Evolutionary conservation across 805 yeast species (phyloP), one percentile per base, ranked within the genome.

Genomic region (Candida glaebosa): DNA sequence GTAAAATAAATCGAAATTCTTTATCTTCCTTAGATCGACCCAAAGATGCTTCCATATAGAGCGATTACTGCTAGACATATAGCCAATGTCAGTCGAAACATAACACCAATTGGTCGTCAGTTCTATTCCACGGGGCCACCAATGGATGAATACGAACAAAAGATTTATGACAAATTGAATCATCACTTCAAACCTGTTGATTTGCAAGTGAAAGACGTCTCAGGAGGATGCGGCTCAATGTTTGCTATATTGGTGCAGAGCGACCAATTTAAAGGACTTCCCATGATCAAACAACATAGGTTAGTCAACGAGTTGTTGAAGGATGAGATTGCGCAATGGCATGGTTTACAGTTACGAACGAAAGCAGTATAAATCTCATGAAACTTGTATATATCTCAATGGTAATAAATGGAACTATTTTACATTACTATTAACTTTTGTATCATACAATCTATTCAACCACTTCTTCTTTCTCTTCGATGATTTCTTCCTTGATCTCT

Each of bases 221-320:
- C 93, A 19, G 98, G 72, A 15, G 99, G 99, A 1, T 93, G 99
- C 65, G 99, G 99, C 1, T 89, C 97, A 5, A 93, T 93, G 99
- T 93, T 88, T 65, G 88, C 96, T 37, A 91, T 93, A 38, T 67
- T 73, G 44, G 77, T 93, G 14, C 84, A 81, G 35, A 81, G 93
- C 40, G 72, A 70, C 2, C 68, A 78, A 54, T 93, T 93, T 65
- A 79, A 84, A 51, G 96, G 96, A 0, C 57, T 87, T 34, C 69
- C 87, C 1, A 87, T 87, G 81, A 74, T 93, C 49, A 90, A 89
- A 57, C 99, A 93, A 61, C 99, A 93, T 56, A 75, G 96, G 45
- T 61, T 91, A 50, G 98, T 93, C 12, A 91, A 93, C 62, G 78
- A 79, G 41, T 70, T 81, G 2, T 69, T 93, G 52, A 81, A 83